Base-by-base conservation (phyloP, 2,329 filamentous ascomycete genomes). In the Penicillium thymicola region DNA sequence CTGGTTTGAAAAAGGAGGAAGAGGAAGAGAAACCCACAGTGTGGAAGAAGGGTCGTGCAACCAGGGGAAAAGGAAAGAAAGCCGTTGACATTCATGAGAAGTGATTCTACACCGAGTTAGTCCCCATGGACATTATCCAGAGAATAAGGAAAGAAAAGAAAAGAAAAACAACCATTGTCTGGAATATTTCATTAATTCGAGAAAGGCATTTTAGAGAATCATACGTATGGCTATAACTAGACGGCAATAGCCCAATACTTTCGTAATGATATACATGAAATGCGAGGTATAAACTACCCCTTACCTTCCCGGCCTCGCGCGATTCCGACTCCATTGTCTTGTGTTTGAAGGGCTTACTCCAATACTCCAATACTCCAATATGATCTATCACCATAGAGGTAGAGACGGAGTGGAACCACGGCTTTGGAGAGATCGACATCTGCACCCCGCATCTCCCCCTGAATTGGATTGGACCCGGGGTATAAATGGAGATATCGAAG, bases 341-440 rank as follows among this genome's bases (percentile, higher is more conserved):
- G 6, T 8, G n/a, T 23, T 38, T 45, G 7, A 11, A 25, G 9
- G 23, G 16, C 41, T 16, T 23, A 14, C 41, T 27, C 34, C 50
- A 52, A 52, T 25, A 16, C 50, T 38, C 41, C 41, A 52, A 52
- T 8, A 38, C 50, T 37, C 41, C 41, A 52, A 52, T 1, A 13
- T 25, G n/a, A 50, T 34, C 28, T 11, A 10, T 38, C 10, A 18
- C 13, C 2, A 25, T 9, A 16, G 2, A 14, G 18, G 38, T 2
- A 9, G 13, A 41, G 21, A 41, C 6, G 9, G 4, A 21, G 7
- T 16, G 7, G 1, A 23, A 41, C 6, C 2, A 23, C 21, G 23
- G 14, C 21, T 16, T 3, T 16, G 38, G 14, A 25, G 38, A 41
- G 2, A 21, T 14, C 11, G 18, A 40, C 6, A 18, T 23, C 18